phyloP scores from a whole-genome alignment of 129 eudicot species.

The Dittrichia graveolens region DNA sequence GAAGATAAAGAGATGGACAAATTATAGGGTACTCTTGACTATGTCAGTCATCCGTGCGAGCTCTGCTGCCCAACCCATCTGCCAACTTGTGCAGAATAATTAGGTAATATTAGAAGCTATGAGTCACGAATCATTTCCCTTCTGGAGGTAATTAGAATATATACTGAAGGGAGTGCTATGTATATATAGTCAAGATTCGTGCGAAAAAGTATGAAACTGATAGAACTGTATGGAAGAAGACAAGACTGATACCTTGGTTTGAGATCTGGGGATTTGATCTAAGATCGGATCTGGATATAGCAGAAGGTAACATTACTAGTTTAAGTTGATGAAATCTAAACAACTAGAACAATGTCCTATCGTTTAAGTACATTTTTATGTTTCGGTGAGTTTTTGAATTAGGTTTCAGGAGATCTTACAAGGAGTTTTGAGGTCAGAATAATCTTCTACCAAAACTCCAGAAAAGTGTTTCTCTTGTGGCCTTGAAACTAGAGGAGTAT shows the following conservation, averaged over 20 bases:
- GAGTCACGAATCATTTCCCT: neutral
- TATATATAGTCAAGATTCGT: neutral
- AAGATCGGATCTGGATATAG: neutral
- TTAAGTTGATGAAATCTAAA: conserved; percentile 1
- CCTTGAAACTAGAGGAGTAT: too few species aligned
- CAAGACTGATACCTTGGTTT: neutral
- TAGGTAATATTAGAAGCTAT: neutral
- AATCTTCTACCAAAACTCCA: too few species aligned
- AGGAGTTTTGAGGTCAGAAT: too few species aligned
- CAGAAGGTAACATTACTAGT: neutral
- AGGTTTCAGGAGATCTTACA: too few species aligned
- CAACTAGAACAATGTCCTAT: neutral
- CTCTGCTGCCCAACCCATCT: conserved; percentile 21
- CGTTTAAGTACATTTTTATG: too few species aligned
- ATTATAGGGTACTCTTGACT: conserved; percentile 16
- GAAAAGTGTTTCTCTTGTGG: too few species aligned
- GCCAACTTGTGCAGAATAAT: conserved; percentile 7
- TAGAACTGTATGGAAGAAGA: conserved; percentile 7
- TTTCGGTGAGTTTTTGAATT: too few species aligned
- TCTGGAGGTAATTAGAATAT: conserved; percentile 13
- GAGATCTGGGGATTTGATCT: neutral
- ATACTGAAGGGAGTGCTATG: neutral
- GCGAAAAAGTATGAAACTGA: conserved; percentile 16
- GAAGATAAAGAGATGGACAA: conserved; percentile 22
- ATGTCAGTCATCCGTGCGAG: conserved; percentile 17